phyloP scores from a whole-genome alignment of 148 eudicot genomes.

The Amaranthus cruentus region DNA sequence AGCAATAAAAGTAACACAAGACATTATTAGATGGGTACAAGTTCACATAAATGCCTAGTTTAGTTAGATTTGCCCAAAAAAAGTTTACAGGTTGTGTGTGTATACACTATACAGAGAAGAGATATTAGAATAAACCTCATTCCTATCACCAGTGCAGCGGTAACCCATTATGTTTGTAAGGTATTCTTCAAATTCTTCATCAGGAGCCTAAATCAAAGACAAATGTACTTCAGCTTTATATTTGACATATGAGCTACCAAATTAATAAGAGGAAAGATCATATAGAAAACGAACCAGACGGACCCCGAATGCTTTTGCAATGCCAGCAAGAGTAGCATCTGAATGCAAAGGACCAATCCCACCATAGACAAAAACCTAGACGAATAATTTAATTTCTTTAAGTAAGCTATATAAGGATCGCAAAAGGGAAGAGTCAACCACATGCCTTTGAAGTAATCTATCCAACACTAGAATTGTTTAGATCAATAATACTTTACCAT shows the following conservation, averaged over 20 bases:
- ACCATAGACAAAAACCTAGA: constrained; percentile 92
- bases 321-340: constrained; percentile 82
- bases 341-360: constrained; percentile 92
- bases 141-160: constrained; percentile 66
- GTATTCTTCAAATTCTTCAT: constrained; percentile 96
- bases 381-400: constrained; percentile 13
- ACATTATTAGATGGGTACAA: no score
- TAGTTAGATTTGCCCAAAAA: no score
- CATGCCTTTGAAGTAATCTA: not conserved
- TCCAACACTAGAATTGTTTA: not conserved
- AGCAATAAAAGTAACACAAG: no score
- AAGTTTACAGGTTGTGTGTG: no score
- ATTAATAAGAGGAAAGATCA: constrained; percentile 1
- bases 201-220: constrained; percentile 65
- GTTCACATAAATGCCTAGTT: no score
- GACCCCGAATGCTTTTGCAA: constrained; percentile 96
- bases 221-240: constrained; percentile 2
- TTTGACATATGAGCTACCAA: not conserved
- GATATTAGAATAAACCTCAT: constrained; percentile 49
- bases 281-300: constrained; percentile 57
- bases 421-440: not conserved
- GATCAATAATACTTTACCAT: constrained; percentile 46
- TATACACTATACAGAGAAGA: not conserved
- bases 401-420: not conserved
- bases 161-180: constrained; percentile 59